Evolutionary conservation across 2,329 filamentous ascomycete species (phyloP).

Genomic region (Colletotrichum gloeosporioides): DNA sequence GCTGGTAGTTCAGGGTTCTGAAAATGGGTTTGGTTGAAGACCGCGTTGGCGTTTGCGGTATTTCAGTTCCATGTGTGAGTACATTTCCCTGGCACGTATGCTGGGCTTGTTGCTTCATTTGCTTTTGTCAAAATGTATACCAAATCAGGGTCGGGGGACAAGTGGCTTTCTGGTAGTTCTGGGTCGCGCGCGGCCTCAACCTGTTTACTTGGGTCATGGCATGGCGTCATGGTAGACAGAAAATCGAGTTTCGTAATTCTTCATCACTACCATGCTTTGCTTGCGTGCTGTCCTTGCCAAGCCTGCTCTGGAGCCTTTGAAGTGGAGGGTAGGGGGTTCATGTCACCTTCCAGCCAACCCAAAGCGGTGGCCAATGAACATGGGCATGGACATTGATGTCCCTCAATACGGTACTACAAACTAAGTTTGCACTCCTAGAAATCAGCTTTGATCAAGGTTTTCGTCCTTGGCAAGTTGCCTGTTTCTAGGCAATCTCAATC

Average conservation of each 20-base stretch:
- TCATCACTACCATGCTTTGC: not conserved
- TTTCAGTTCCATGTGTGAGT: conserved; percentile 4
- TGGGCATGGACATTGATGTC: not conserved
- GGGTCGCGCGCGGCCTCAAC: not conserved
- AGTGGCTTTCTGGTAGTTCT: not conserved
- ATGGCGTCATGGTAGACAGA: conserved; percentile 17
- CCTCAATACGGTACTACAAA: not conserved
- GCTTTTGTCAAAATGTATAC: conserved; percentile 15
- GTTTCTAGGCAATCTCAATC: not conserved
- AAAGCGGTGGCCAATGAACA: not conserved
- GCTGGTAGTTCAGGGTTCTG: not conserved
- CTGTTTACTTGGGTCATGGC: conserved; percentile 8
- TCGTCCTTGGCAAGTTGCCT: not conserved
- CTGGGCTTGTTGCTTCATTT: not conserved
- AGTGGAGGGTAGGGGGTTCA: no score
- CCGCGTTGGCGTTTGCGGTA: not conserved
- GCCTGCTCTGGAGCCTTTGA: not conserved
- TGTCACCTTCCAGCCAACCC: not conserved
- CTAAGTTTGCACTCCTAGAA: not conserved
- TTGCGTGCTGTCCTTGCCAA: not conserved
- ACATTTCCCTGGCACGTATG: not conserved
- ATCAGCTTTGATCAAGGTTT: not conserved
- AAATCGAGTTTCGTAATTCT: not conserved
- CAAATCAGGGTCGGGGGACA: not conserved
- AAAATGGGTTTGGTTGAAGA: not conserved